A percentile compares a stretch with the other conserved stretches of the same genome.
Evolutionary conservation across 2,329 filamentous ascomycete species (phyloP).

Genomic region (Lasiodiplodia gonubiensis): DNA sequence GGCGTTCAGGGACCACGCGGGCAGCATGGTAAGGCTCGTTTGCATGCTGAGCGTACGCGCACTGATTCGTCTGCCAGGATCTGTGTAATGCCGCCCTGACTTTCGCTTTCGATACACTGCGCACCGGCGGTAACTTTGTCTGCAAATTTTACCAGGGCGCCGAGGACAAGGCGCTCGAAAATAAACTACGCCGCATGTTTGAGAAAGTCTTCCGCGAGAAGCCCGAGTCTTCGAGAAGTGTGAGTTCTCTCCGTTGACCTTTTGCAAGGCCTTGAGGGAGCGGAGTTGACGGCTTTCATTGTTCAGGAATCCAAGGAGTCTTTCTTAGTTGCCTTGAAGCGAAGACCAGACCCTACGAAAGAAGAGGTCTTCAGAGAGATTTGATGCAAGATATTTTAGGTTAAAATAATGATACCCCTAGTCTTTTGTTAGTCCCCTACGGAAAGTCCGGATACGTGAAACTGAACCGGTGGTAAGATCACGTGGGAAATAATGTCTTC

Average conservation of each 20-base stretch:
- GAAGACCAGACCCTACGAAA: conserved; percentile 61
- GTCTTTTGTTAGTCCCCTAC: too few species aligned
- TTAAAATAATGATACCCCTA: neutral
- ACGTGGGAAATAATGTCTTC: too few species aligned
- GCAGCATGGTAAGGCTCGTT: conserved; percentile 80
- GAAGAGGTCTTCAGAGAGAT: conserved; percentile 51
- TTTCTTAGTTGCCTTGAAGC: conserved; percentile 80
- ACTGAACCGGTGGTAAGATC: too few species aligned
- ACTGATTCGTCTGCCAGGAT: conserved; percentile 64
- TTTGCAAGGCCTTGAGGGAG: neutral
- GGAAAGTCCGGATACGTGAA: too few species aligned
- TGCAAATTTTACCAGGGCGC: conserved; percentile 97
- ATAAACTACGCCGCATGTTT: conserved; percentile 76
- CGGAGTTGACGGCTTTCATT: neutral
- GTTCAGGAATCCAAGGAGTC: conserved; percentile 79
- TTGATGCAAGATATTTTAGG: neutral
- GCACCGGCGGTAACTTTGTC: conserved; percentile 83
- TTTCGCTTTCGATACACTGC: conserved; percentile 85
- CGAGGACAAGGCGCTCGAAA: conserved; percentile 83
- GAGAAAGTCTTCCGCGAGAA: conserved; percentile 83
- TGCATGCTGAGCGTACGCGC: neutral
- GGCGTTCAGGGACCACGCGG: conserved; percentile 82
- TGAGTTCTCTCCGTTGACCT: conserved; percentile 55
- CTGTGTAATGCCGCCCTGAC: conserved; percentile 83
- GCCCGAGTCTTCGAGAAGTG: conserved; percentile 85